A percentile compares a stretch with the other conserved stretches of the same genome.
Conservation (phyloP, 306 rosid species). For the Ceratonia siliqua region DNA sequence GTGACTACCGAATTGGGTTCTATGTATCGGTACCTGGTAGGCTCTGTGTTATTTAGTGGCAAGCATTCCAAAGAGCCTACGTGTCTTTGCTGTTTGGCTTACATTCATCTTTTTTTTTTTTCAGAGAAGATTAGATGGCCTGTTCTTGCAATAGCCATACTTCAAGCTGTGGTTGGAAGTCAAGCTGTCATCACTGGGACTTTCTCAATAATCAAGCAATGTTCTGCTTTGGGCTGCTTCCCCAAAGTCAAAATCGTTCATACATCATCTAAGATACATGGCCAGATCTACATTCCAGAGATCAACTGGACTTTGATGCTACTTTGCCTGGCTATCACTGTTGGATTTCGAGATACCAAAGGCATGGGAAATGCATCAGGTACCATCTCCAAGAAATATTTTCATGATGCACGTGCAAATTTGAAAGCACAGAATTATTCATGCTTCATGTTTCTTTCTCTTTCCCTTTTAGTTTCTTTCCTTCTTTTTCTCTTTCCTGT, state of each 20-base stretch:
- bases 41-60: conserved; percentile 24
- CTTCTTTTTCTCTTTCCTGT: too few species aligned
- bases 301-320: conserved; percentile 91
- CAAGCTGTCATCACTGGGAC: conserved; percentile 97
- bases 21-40: conserved; percentile 95
- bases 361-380: conserved; percentile 98
- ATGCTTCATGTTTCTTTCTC: too few species aligned
- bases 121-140: conserved; percentile 88
- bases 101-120: neutral
- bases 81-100: conserved; percentile 22
- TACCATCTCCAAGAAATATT: conserved; percentile 35
- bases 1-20: conserved; percentile 77
- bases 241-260: conserved; percentile 86
- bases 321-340: conserved; percentile 79
- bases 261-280: conserved; percentile 85
- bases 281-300: conserved; percentile 96
- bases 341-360: conserved; percentile 93
- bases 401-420: neutral
- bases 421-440: too few species aligned
- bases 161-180: conserved; percentile 96
- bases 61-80: neutral
- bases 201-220: conserved; percentile 92
- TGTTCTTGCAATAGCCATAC: conserved; percentile 88
- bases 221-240: conserved; percentile 87
- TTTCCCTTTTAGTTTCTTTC: too few species aligned